Base-by-base conservation (phyloP, 306 rosid genomes). In the Herpetospermum pedunculosum region DNA sequence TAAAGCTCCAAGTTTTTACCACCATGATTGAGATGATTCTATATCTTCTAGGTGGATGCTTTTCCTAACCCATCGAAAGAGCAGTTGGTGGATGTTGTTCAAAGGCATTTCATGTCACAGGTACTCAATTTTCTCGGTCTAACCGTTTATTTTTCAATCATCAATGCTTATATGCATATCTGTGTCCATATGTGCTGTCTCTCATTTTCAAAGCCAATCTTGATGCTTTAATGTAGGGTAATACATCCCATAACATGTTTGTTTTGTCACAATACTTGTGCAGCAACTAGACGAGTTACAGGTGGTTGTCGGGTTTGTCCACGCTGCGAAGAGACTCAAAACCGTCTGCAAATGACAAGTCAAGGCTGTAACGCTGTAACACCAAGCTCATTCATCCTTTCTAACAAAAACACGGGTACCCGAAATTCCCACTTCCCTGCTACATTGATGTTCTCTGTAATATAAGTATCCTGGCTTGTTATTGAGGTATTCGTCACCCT, bases 41-140 rank as follows among this genome's bases (percentile, higher is more conserved):
- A 23, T 25, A 74, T 50, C 26, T 6, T 32, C 57, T 73, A 91
- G 99, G 97, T 91, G 76, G 97, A 94, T 80, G 88, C 87, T 34
- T 65, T 85, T 60, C 97, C 97, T 35, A 94, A 94, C 78, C 99
- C 97, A 64, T 94, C 99, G 0, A 94, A 88, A 79, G 99, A 94
- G 88, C 96, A 94, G 81, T 84, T 94, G 8, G 86, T 91, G 30
- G 97, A 89, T 80, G 86, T 85, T 73, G 99, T 94, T 76, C 99
- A 89, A 85, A 94, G 99, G 92, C 99, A 94, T 87, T 94, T 94
- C 84, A 88, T 89, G 99, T 91, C 99, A 1, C 99, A 89, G 97
- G 99, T 94, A 86, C 11, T 40, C 13, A 28, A 8, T 7, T 74
- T 40, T 43, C 28, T 38, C 29, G 18, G 5, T 26, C 26, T 16